A percentile compares a stretch with the other conserved stretches of the same genome.
Conservation (phyloP, 176 grass and related monocot species). For the Eleusine indica region DNA sequence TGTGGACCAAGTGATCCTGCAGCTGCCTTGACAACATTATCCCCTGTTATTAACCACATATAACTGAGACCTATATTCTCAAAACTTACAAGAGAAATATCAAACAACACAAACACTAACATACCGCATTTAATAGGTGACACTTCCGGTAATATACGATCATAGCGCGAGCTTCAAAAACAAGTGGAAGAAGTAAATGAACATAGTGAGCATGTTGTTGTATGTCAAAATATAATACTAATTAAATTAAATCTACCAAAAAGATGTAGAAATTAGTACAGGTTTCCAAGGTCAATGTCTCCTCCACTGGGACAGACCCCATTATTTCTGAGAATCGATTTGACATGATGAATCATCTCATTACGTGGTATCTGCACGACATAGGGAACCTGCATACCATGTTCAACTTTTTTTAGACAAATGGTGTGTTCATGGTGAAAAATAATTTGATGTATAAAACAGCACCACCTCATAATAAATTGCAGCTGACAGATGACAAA, state of each 20-base stretch:
- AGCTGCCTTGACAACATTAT: background rate
- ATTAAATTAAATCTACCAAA: background rate
- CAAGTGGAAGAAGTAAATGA: constrained; percentile 11
- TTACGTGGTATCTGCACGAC: background rate
- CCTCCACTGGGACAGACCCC: background rate
- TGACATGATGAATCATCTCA: background rate
- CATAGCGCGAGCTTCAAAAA: constrained; percentile 7
- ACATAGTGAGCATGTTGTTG: background rate
- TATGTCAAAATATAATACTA: background rate
- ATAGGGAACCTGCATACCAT: constrained; percentile 12
- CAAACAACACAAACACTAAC: background rate
- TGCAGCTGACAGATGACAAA: background rate
- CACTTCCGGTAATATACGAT: background rate
- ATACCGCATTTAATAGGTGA: background rate
- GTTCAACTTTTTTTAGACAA: background rate
- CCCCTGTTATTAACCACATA: constrained; percentile 3
- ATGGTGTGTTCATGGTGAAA: background rate
- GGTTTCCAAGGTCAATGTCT: background rate
- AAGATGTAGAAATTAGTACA: background rate
- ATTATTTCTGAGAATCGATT: constrained; percentile 18
- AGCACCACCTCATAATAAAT: background rate
- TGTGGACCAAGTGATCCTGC: background rate
- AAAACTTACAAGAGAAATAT: background rate
- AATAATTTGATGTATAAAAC: background rate
- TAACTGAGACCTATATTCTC: background rate